phyloP scores from a whole-genome alignment of 805 yeast species.

The Henningerozyma blattae region DNA sequence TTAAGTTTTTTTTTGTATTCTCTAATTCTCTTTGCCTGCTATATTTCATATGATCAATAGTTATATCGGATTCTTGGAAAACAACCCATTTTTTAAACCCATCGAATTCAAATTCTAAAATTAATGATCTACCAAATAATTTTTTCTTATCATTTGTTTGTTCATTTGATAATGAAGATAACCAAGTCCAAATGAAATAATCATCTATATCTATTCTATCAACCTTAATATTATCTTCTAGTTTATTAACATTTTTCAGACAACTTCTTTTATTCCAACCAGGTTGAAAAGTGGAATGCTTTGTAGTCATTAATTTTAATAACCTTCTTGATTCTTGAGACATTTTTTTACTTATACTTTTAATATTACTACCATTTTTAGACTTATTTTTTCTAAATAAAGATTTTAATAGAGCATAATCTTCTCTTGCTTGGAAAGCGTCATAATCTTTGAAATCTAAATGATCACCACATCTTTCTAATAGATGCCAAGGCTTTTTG shows the following conservation, averaged over 20 bases:
- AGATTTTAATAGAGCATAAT: conserved; percentile 61
- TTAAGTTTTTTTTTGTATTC: too few relatives aligned
- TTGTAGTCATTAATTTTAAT: conserved; percentile 29
- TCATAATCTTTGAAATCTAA: conserved; percentile 61
- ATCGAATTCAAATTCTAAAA: conserved; percentile 68
- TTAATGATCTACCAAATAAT: conserved; percentile 70
- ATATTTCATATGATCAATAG: conserved; percentile 1
- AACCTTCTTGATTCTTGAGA: conserved; percentile 64
- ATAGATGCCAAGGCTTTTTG: conserved; percentile 42
- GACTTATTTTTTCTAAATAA: conserved; percentile 50
- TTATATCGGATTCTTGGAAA: conserved; percentile 51
- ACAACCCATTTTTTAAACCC: conserved; percentile 72
- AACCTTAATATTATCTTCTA: conserved; percentile 27
- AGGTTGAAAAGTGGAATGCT: conserved; percentile 28
- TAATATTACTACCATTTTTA: conserved; percentile 35
- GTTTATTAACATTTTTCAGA: conserved; percentile 9
- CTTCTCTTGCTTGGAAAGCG: conserved; percentile 62
- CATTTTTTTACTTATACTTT: conserved; percentile 47
- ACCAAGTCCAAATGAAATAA: conserved; percentile 87
- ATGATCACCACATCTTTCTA: conserved; percentile 45
- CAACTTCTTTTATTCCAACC: conserved; percentile 29
- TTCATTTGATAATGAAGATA: conserved; percentile 64
- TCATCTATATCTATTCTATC: conserved; percentile 67
- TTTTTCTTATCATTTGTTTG: conserved; percentile 52
- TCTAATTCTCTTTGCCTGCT: background rate